Evolutionary conservation across 2,329 filamentous ascomycete species (phyloP).

Genomic region (Gliomastix tumulicola): DNA sequence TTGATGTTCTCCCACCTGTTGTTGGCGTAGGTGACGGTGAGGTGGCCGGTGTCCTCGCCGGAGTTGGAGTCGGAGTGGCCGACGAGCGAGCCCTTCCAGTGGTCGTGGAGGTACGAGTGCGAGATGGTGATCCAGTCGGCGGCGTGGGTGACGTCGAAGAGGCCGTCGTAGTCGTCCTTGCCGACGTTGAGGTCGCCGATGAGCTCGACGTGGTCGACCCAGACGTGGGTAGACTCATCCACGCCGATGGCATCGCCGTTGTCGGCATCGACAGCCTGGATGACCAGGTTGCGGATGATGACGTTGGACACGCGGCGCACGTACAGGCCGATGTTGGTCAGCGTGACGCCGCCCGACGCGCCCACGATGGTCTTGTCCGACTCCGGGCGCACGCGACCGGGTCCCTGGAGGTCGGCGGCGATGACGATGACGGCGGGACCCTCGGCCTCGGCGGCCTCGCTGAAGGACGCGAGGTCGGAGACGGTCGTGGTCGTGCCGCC

Average conservation of each 20-base stretch:
- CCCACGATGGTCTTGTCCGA: conserved; percentile 38
- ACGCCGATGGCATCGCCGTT: conserved; percentile 55
- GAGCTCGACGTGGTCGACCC: conserved; percentile 63
- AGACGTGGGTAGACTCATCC: conserved; percentile 50
- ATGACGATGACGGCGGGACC: conserved; percentile 20
- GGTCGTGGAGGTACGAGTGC: conserved; percentile 31
- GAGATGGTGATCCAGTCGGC: conserved; percentile 51
- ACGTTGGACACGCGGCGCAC: conserved; percentile 47
- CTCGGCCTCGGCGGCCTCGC: conserved; percentile 15
- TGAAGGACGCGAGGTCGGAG: conserved; percentile 13
- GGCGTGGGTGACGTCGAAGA: conserved; percentile 57
- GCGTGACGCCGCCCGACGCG: conserved; percentile 15
- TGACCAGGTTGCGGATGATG: conserved; percentile 56
- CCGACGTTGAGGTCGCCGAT: conserved; percentile 50
- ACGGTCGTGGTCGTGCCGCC: conserved; percentile 20
- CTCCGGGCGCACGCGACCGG: conserved; percentile 19
- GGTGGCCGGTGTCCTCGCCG: conserved; percentile 51
- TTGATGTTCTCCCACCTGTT: conserved; percentile 61
- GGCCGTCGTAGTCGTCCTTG: conserved; percentile 66
- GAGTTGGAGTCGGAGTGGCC: conserved; percentile 53
- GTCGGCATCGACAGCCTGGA: conserved; percentile 48
- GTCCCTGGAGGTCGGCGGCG: conserved; percentile 16
- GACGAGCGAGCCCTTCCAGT: conserved; percentile 52
- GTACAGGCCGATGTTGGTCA: conserved; percentile 36
- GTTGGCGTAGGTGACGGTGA: conserved; percentile 59